Conservation (phyloP, 2,329 filamentous ascomycete genomes). For the Pseudogymnoascus sp. region DNA sequence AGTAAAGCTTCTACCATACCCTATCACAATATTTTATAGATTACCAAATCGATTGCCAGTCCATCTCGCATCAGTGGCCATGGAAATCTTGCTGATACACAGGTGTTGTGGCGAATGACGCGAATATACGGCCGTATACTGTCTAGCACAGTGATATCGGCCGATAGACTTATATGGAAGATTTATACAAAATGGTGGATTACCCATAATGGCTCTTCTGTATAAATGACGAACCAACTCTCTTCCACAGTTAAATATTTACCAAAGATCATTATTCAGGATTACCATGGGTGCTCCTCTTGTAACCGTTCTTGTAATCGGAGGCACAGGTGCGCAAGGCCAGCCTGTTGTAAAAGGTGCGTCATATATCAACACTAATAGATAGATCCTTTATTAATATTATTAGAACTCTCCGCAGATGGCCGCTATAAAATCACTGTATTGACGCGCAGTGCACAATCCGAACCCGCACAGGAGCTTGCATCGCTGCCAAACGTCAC, state of each 20-base stretch:
- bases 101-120: background rate
- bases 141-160: background rate
- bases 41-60: slow-evolving; percentile 2
- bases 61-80: background rate
- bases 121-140: background rate
- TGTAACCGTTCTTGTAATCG: slow-evolving; percentile 44
- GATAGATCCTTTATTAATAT: background rate
- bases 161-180: background rate
- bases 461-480: slow-evolving; percentile 19
- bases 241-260: background rate
- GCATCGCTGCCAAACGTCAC: slow-evolving; percentile 20
- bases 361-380: background rate
- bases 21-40: background rate
- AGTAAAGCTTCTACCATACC: background rate
- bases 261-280: background rate
- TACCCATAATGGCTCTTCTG: too few species aligned
- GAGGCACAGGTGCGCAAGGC: slow-evolving; percentile 36
- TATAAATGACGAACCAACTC: background rate
- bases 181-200: background rate
- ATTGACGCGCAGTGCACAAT: slow-evolving; percentile 14
- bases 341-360: slow-evolving; percentile 32
- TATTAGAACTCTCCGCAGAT: background rate
- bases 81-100: background rate
- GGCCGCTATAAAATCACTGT: slow-evolving; percentile 13
- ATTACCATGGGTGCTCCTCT: background rate